phyloP scores from a whole-genome alignment of 2,329 filamentous ascomycete species.

The Mycocentrospora acerina region DNA sequence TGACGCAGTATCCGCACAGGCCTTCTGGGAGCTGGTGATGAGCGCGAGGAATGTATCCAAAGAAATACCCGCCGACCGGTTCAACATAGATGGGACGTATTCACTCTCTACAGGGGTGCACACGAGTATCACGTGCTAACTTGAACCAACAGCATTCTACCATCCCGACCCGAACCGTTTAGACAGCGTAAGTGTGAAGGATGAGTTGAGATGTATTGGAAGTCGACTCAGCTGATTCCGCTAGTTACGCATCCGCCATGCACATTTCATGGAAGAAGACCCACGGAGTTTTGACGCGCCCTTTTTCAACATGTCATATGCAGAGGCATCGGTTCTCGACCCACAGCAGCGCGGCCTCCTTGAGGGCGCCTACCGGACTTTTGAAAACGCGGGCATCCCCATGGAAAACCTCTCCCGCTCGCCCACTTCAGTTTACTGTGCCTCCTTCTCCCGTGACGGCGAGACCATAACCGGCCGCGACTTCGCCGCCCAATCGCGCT shows the following conservation, averaged over 20 bases:
- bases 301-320: constrained; percentile 16
- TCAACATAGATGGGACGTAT: constrained; percentile 13
- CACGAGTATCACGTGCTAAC: too few relatives aligned
- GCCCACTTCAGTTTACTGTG: constrained; percentile 29
- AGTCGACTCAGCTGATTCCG: too few relatives aligned
- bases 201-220: too few relatives aligned
- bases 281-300: constrained; percentile 15
- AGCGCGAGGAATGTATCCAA: constrained; percentile 6
- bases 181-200: too few relatives aligned
- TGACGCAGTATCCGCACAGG: constrained; percentile 8
- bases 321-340: constrained; percentile 32
- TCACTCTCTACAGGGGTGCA: not conserved
- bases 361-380: constrained; percentile 40
- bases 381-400: constrained; percentile 43
- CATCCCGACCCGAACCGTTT: too few relatives aligned
- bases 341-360: constrained; percentile 38
- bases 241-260: too few relatives aligned
- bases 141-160: too few relatives aligned
- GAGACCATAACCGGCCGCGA: constrained; percentile 25
- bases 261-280: constrained; percentile 17
- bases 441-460: constrained; percentile 26
- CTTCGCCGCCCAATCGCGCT: constrained; percentile 26
- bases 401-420: constrained; percentile 30
- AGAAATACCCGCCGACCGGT: constrained; percentile 11
- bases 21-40: constrained; percentile 18